Conservation (phyloP, 2,329 filamentous ascomycete species). For the Gliomastix tumulicola region DNA sequence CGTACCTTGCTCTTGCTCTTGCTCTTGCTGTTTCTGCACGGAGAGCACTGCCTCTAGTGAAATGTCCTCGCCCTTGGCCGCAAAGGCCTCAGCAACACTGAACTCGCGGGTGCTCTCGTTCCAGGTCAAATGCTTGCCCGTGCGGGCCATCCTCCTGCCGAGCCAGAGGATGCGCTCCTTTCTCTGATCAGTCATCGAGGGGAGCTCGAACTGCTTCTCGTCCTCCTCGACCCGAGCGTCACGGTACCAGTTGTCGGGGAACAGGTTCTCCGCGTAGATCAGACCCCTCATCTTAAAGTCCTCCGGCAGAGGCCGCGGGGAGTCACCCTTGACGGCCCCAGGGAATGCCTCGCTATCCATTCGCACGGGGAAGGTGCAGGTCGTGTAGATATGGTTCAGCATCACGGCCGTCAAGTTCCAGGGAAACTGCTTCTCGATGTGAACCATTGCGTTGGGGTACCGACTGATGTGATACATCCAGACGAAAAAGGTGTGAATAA, state of each 20-base stretch:
- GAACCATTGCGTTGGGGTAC: slow-evolving; percentile 30
- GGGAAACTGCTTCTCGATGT: slow-evolving; percentile 37
- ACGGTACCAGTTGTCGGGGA: slow-evolving; percentile 51
- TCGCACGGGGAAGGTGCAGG: slow-evolving; percentile 17
- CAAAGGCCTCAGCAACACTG: background rate
- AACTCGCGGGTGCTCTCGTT: background rate
- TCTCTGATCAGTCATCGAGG: slow-evolving; percentile 50
- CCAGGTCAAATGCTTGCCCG: slow-evolving; percentile 38
- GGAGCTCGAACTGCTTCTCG: slow-evolving; percentile 55
- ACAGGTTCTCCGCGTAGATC: slow-evolving; percentile 52
- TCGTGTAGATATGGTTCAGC: slow-evolving; percentile 24
- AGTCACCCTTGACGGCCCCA: slow-evolving; percentile 28
- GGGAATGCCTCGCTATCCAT: slow-evolving; percentile 41
- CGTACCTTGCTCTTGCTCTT: too few species aligned
- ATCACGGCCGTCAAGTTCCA: slow-evolving; percentile 38
- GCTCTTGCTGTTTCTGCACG: too few species aligned
- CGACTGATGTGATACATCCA: slow-evolving; percentile 44
- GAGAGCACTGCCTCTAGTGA: too few species aligned
- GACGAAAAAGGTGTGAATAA: slow-evolving; percentile 54
- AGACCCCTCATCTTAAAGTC: slow-evolving; percentile 62
- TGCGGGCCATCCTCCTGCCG: slow-evolving; percentile 36
- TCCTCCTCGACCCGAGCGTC: slow-evolving; percentile 58
- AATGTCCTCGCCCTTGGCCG: too few species aligned
- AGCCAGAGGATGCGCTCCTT: slow-evolving; percentile 54
- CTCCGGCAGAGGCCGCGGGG: slow-evolving; percentile 55